These are phyloP conservation scores for Penicillium sp. DNA, from an alignment of 2,329 filamentous ascomycete genomes.

Conservation along the genomic window DNA sequence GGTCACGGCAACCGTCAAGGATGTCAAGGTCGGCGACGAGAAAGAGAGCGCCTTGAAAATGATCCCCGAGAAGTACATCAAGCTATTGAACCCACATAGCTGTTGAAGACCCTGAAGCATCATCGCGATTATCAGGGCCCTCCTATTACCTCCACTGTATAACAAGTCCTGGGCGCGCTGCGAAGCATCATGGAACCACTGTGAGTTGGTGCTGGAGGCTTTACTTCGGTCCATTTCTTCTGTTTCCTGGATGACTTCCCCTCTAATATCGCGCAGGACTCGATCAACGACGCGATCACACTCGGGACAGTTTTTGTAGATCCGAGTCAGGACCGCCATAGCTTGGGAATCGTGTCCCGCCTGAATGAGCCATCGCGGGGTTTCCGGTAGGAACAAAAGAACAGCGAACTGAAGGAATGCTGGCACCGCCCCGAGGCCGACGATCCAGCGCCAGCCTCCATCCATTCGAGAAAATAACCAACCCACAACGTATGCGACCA, in stretches of 20 bases:
- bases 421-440: conserved; percentile 77
- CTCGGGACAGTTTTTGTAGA: conserved; percentile 56
- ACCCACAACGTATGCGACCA: conserved; percentile 81
- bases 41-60: conserved; percentile 79
- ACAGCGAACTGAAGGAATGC: conserved; percentile 69
- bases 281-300: conserved; percentile 53
- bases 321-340: conserved; percentile 61
- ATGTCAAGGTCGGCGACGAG: conserved; percentile 73
- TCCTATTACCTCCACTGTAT: conserved; percentile 51
- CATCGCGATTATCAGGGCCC: conserved; percentile 81
- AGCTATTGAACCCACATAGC: conserved; percentile 82
- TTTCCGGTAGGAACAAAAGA: conserved; percentile 77
- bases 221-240: conserved; percentile 41
- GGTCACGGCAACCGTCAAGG: conserved; percentile 75
- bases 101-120: conserved; percentile 86
- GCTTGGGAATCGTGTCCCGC: conserved; percentile 63
- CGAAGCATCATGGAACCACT: conserved; percentile 29
- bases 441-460: conserved; percentile 86
- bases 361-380: conserved; percentile 81
- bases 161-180: conserved; percentile 32
- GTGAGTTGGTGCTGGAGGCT: conserved; percentile 10
- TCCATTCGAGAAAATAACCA: conserved; percentile 66
- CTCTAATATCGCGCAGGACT: conserved; percentile 68
- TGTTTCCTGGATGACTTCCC: conserved; percentile 70
- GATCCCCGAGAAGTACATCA: conserved; percentile 89